These are phyloP conservation scores for Globisporangium sylvaticum DNA, from an alignment of 352 stramenopile genomes.

Conservation along the genomic window DNA sequence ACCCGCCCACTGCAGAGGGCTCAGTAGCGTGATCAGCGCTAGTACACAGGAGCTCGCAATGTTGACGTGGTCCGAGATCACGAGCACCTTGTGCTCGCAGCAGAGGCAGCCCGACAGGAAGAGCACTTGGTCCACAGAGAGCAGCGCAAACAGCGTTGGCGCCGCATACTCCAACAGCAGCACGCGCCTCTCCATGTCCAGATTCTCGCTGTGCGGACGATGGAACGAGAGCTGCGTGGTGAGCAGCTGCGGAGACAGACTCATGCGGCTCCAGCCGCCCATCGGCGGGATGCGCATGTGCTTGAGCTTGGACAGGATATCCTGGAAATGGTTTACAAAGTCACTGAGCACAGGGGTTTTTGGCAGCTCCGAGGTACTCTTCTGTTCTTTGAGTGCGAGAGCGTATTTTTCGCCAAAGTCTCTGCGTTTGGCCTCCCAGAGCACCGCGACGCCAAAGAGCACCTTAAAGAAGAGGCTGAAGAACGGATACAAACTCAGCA, in stretches of 20 bases:
- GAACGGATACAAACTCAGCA: slow-evolving; percentile 75
- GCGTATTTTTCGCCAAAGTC: slow-evolving; percentile 29
- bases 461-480: slow-evolving; percentile 87
- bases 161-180: slow-evolving; percentile 72
- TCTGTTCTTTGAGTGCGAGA: slow-evolving; percentile 24
- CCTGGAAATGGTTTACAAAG: slow-evolving; percentile 63
- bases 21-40: slow-evolving; percentile 61
- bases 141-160: slow-evolving; percentile 59
- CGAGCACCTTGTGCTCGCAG: slow-evolving; percentile 72
- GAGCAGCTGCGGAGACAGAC: slow-evolving; percentile 48
- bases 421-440: slow-evolving; percentile 59
- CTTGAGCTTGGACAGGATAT: slow-evolving; percentile 52
- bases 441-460: slow-evolving; percentile 62
- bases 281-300: slow-evolving; percentile 65
- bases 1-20: slow-evolving; percentile 71
- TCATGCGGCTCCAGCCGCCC: slow-evolving; percentile 69
- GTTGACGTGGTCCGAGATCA: slow-evolving; percentile 74
- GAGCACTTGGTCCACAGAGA: slow-evolving; percentile 75
- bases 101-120: slow-evolving; percentile 74
- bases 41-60: slow-evolving; percentile 73
- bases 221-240: slow-evolving; percentile 76
- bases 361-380: background rate
- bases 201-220: slow-evolving; percentile 55
- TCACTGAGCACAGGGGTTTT: slow-evolving; percentile 40
- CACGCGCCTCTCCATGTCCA: slow-evolving; percentile 51